Percentiles rank a stretch among this genome's conserved stretches.
Evolutionary conservation across 106 monocot genomes (phyloP).

Genomic region (Agapanthus africanus): DNA sequence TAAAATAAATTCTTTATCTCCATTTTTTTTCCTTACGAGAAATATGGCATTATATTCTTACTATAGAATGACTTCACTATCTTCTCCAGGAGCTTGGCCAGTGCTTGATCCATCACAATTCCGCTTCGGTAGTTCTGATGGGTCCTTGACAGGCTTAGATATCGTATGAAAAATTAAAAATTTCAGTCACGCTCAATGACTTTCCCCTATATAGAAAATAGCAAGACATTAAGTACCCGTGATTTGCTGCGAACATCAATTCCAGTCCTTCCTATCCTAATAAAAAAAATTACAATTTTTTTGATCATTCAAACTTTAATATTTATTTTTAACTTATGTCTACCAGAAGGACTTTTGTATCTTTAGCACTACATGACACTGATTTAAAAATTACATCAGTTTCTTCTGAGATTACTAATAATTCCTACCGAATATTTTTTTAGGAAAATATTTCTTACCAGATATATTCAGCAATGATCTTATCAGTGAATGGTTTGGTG

Average conservation of each 20-base stretch:
- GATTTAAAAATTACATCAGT: not conserved
- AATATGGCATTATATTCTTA: conserved; percentile 30
- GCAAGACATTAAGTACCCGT: conserved; percentile 26
- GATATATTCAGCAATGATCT: conserved; percentile 80
- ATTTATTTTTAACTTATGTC: too few relatives aligned
- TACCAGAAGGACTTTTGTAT: too few relatives aligned
- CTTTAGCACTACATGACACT: not conserved
- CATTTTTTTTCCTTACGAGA: too few relatives aligned
- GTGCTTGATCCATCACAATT: conserved; percentile 88
- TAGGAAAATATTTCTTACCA: conserved; percentile 44
- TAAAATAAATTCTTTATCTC: not conserved
- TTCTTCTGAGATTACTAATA: not conserved
- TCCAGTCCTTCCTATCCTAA: conserved; percentile 75
- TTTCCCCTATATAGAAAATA: not conserved
- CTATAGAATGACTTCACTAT: conserved; percentile 93
- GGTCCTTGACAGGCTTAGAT: conserved; percentile 62
- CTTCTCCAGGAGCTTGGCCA: conserved; percentile 86
- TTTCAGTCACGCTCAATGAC: too few relatives aligned
- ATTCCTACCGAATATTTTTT: not conserved
- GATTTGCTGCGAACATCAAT: conserved; percentile 82
- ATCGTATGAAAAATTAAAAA: conserved; percentile 70
- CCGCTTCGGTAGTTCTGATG: conserved; percentile 83
- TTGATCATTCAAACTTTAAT: not conserved
- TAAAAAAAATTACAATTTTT: not conserved
- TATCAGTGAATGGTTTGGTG: conserved; percentile 53